Evolutionary conservation across 2,329 filamentous ascomycete species (phyloP), one percentile per base, ranked within the genome.

Genomic region (Trichoderma atrobrunneum): DNA sequence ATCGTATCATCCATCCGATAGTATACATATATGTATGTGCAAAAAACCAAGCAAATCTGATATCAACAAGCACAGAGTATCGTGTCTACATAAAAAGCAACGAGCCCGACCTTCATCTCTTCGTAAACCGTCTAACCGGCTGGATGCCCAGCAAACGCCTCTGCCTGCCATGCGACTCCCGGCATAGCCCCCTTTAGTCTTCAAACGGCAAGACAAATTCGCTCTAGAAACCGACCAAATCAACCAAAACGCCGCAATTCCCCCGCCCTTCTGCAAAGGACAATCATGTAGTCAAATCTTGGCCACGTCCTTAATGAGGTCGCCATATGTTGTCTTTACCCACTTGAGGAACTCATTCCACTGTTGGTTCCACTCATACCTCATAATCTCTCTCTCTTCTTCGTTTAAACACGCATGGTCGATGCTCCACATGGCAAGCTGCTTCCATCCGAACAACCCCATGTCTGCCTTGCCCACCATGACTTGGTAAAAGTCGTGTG

Each of bases 401-500:
- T 78, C 75, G 28, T 80, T 79, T 77, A 90, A 81, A 75, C 88
- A 90, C 1, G 88, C 84, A 78, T 91, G 88, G 72, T 89, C 83
- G 16, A 91, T 81, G 76, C 89, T 91, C 89, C 89, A 91, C 74
- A 87, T 81, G 18, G 84, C 84, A 26, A 91, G 85, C 79, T 93
- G 91, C 78, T 91, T 91, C 90, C 91, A 92, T 57, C 91, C 91
- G 74, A 88, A 88, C 0, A 94, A 80, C 21, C 85, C 87, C 86
- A 94, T 92, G 72, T 88, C 86, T 14, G 86, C 84, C 59, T 89
- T 89, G 62, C 92, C 92, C 8, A 92, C 86, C 85, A 94, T 89
- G 72, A 91, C 86, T 78, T 94, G 92, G 78, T 93, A 94, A 78
- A 94, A 93, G 77, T 94, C 92, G 75, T 93, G 91, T 1, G 90